Evolutionary conservation across 2,329 filamentous ascomycete genomes (phyloP).

Genomic region (Trichoderma arundinaceum): DNA sequence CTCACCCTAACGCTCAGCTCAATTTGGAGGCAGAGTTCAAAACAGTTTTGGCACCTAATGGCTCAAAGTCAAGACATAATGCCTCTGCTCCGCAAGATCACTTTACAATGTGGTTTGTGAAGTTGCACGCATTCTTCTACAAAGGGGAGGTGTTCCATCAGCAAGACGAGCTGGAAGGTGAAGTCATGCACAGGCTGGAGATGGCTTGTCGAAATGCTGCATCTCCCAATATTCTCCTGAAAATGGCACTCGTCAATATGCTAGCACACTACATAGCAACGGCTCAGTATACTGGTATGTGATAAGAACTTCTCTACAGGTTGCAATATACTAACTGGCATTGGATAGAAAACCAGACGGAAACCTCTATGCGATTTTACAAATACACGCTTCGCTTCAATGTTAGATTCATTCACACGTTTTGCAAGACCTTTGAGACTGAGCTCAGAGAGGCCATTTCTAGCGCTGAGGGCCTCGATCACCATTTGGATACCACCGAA

Average conservation of each 20-base stretch:
- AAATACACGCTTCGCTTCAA: conserved; percentile 78
- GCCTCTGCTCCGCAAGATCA: conserved; percentile 64
- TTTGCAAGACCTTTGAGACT: conserved; percentile 73
- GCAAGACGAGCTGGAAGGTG: conserved; percentile 81
- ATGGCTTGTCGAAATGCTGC: conserved; percentile 73
- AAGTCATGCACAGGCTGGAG: conserved; percentile 79
- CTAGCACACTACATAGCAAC: conserved; percentile 76
- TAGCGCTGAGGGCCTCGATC: conserved; percentile 34
- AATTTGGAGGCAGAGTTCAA: conserved; percentile 84
- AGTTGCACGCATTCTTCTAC: conserved; percentile 84
- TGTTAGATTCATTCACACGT: conserved; percentile 72
- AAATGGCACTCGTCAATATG: conserved; percentile 85
- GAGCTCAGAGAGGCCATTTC: conserved; percentile 58
- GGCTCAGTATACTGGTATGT: conserved; percentile 44
- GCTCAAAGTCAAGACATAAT: conserved; percentile 43
- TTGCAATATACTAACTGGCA: conserved; percentile 8
- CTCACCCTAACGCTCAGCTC: conserved; percentile 72
- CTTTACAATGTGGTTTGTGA: conserved; percentile 80
- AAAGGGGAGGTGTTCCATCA: conserved; percentile 70
- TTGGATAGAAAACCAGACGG: conserved; percentile 53
- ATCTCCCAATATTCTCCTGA: conserved; percentile 70
- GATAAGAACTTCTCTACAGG: background rate
- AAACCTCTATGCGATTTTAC: conserved; percentile 54
- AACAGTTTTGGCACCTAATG: conserved; percentile 51
- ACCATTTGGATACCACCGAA: conserved; percentile 36